phyloP scores from a whole-genome alignment of 2,329 filamentous ascomycete genomes.

The Exophiala lecanii-corni region DNA sequence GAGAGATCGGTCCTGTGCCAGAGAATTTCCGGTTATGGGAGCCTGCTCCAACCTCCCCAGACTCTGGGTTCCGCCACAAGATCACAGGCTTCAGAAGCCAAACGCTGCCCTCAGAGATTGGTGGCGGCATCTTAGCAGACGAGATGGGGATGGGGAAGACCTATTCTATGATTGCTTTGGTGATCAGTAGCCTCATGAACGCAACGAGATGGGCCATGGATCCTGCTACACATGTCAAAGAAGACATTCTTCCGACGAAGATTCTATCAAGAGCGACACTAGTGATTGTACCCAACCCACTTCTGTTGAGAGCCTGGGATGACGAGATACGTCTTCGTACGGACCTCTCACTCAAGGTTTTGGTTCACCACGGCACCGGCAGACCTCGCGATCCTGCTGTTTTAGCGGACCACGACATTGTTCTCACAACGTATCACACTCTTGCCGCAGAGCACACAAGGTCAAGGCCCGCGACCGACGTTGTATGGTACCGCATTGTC shows the following conservation, averaged over 20 bases:
- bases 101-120: conserved; percentile 26
- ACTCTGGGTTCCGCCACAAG: conserved; percentile 32
- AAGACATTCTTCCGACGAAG: conserved; percentile 15
- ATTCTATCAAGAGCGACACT: conserved; percentile 38
- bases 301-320: conserved; percentile 41
- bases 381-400: conserved; percentile 26
- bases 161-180: conserved; percentile 48
- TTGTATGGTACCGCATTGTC: conserved; percentile 41
- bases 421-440: conserved; percentile 48
- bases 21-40: conserved; percentile 30
- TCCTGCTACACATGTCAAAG: conserved; percentile 5
- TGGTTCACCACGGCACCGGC: conserved; percentile 37
- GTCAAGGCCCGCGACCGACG: conserved; percentile 30
- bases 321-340: conserved; percentile 37
- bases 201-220: conserved; percentile 36
- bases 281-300: conserved; percentile 43
- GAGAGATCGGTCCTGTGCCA: conserved; percentile 30
- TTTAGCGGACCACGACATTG: conserved; percentile 37
- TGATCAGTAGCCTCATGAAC: conserved; percentile 39
- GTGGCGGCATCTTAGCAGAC: conserved; percentile 53
- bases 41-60: conserved; percentile 22
- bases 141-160: conserved; percentile 61
- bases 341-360: conserved; percentile 27
- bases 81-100: conserved; percentile 36
- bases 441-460: conserved; percentile 35